Percentiles rank a stretch among this genome's conserved stretches.
These are phyloP conservation scores for Friedmanniomyces endolithicus DNA, from an alignment of 495 filamentous ascomycete species.

Conservation along the genomic window DNA sequence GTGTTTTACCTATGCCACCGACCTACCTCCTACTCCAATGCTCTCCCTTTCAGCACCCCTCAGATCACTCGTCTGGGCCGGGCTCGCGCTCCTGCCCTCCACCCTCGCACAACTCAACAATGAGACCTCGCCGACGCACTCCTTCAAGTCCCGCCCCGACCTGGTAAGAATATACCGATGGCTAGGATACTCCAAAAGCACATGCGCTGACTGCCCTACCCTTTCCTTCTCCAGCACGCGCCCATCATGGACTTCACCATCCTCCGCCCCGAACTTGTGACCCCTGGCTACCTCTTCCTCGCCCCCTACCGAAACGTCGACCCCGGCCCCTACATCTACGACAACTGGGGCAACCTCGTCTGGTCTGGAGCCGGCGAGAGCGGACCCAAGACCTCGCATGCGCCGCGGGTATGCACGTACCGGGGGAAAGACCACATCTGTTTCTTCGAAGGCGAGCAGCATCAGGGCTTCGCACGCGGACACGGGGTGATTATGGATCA, in stretches of 20 bases:
- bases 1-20: background rate
- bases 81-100: background rate
- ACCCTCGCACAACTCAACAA: constrained; percentile 15
- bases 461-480: constrained; percentile 42
- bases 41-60: background rate
- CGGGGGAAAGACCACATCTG: constrained; percentile 40
- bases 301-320: constrained; percentile 26
- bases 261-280: constrained; percentile 21
- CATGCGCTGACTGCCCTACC: no score
- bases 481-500: constrained; percentile 44
- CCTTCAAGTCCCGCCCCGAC: no score
- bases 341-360: constrained; percentile 25
- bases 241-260: constrained; percentile 22
- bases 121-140: constrained; percentile 12
- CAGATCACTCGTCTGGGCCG: background rate
- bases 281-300: constrained; percentile 26
- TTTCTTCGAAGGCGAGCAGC: constrained; percentile 43
- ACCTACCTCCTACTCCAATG: background rate
- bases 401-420: constrained; percentile 23
- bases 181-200: no score
- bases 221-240: constrained; percentile 22
- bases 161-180: no score
- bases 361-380: constrained; percentile 21
- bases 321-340: constrained; percentile 26
- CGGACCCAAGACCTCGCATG: constrained; percentile 24